These are phyloP conservation scores for Linum lewisii DNA, from an alignment of 345 rosid genomes.

Conservation along the genomic window DNA sequence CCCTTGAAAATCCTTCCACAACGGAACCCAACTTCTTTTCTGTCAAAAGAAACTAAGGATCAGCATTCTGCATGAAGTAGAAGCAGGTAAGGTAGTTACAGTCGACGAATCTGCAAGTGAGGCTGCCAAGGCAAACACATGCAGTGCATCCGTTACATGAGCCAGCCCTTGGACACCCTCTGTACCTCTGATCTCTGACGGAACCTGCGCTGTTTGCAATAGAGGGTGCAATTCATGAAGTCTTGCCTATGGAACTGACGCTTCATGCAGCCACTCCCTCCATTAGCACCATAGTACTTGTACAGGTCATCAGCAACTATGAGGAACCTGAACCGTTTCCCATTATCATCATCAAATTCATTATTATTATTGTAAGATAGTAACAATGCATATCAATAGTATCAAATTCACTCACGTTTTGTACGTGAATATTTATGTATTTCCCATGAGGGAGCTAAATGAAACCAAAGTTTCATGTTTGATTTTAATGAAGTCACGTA, in stretches of 20 bases:
- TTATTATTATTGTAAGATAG: too few species aligned
- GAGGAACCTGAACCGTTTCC: too few species aligned
- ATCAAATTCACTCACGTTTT: too few species aligned
- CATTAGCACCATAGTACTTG: constrained; percentile 23
- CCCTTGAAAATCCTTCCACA: too few species aligned
- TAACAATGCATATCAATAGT: too few species aligned
- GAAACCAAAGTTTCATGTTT: too few species aligned
- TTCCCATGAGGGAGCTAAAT: too few species aligned
- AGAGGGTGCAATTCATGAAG: constrained; percentile 24
- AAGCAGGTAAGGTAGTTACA: constrained; percentile 33
- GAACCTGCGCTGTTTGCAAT: constrained; percentile 34
- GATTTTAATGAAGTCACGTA: too few species aligned
- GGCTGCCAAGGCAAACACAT: constrained; percentile 41
- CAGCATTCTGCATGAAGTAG: constrained; percentile 28
- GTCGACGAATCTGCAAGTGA: constrained; percentile 31
- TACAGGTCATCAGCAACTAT: too few species aligned
- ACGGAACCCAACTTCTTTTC: too few species aligned
- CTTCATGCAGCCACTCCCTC: not conserved
- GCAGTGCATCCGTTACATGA: constrained; percentile 31
- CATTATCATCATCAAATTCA: too few species aligned
- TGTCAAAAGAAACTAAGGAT: constrained; percentile 13
- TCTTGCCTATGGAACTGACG: constrained; percentile 31
- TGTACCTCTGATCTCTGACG: constrained; percentile 22
- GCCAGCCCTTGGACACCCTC: constrained; percentile 25
- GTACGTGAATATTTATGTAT: too few species aligned